Evolutionary conservation across 352 stramenopile genomes (phyloP).

Genomic region (Hyphochytrium catenoides): DNA sequence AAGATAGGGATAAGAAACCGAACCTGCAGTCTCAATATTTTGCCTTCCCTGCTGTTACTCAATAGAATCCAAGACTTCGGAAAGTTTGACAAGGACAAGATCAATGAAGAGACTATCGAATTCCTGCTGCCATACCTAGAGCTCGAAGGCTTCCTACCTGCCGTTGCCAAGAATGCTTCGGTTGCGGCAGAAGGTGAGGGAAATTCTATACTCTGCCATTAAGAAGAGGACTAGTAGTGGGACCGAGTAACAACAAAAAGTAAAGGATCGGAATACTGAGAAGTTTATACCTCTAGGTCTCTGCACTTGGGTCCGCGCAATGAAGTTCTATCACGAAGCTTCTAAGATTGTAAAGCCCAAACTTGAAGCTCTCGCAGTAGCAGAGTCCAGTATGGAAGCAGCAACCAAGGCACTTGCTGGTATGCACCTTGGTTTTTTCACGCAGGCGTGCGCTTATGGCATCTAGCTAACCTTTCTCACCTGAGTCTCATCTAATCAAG

Average conservation of each 20-base stretch:
- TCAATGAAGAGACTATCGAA: slow-evolving; percentile 98
- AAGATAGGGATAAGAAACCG: too few relatives aligned
- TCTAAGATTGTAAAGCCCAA: slow-evolving; percentile 98
- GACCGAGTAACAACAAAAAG: too few relatives aligned
- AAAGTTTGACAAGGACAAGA: slow-evolving; percentile 83
- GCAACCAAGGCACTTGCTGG: slow-evolving; percentile 83
- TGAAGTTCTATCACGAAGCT: slow-evolving; percentile 97
- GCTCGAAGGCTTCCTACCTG: slow-evolving; percentile 81
- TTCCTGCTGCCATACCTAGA: slow-evolving; percentile 89
- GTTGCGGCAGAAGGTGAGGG: slow-evolving; percentile 82
- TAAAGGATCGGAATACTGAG: too few relatives aligned
- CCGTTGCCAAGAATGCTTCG: slow-evolving; percentile 89
- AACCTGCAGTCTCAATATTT: too few relatives aligned
- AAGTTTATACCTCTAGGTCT: too few relatives aligned
- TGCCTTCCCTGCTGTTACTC: too few relatives aligned
- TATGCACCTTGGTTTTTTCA: too few relatives aligned
- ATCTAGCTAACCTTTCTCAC: too few relatives aligned
- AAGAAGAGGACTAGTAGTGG: too few relatives aligned
- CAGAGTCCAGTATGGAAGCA: slow-evolving; percentile 86
- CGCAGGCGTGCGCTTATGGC: slow-evolving; percentile 26
- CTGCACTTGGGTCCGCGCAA: slow-evolving; percentile 89
- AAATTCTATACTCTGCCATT: too few relatives aligned
- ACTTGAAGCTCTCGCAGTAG: slow-evolving; percentile 84
- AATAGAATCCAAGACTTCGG: slow-evolving; percentile 88
- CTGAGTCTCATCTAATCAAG: too few relatives aligned